Evolutionary conservation across 2,329 filamentous ascomycete species (phyloP).

Genomic region (Trichophyton verrucosum): DNA sequence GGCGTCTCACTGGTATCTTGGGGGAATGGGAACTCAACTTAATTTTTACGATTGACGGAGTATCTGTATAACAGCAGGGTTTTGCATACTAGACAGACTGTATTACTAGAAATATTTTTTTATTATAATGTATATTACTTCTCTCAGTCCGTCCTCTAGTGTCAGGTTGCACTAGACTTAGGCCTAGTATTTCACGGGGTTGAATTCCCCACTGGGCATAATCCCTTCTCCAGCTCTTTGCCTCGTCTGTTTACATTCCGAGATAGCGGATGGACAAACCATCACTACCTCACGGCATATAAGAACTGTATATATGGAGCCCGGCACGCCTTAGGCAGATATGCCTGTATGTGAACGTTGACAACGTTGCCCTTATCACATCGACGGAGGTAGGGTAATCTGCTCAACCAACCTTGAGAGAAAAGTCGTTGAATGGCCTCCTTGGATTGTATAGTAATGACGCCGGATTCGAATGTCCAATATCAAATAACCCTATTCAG

Average conservation of each 20-base stretch:
- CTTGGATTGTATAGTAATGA: too few relatives aligned
- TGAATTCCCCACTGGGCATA: background rate
- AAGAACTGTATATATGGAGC: too few relatives aligned
- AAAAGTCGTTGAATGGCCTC: too few relatives aligned
- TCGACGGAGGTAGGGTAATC: background rate
- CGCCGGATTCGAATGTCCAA: background rate
- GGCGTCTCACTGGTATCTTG: background rate
- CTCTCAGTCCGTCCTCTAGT: background rate
- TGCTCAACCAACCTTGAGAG: too few relatives aligned
- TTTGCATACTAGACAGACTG: slow-evolving; percentile 1
- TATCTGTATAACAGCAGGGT: slow-evolving; percentile 1
- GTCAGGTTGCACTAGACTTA: background rate
- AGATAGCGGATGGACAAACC: too few relatives aligned
- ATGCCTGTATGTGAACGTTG: too few relatives aligned
- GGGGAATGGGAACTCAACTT: background rate
- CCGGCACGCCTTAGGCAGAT: too few relatives aligned
- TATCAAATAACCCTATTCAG: slow-evolving; percentile 12
- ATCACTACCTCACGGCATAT: too few relatives aligned
- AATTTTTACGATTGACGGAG: background rate
- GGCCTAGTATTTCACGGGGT: background rate
- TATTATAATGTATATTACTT: background rate
- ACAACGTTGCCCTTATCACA: background rate
- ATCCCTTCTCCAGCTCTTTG: too few relatives aligned
- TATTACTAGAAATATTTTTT: slow-evolving; percentile 7
- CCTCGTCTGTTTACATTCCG: too few relatives aligned